Evolutionary conservation across 371 early-diverging fungal species (phyloP).

Genomic region (Lichtheimia ornata): DNA sequence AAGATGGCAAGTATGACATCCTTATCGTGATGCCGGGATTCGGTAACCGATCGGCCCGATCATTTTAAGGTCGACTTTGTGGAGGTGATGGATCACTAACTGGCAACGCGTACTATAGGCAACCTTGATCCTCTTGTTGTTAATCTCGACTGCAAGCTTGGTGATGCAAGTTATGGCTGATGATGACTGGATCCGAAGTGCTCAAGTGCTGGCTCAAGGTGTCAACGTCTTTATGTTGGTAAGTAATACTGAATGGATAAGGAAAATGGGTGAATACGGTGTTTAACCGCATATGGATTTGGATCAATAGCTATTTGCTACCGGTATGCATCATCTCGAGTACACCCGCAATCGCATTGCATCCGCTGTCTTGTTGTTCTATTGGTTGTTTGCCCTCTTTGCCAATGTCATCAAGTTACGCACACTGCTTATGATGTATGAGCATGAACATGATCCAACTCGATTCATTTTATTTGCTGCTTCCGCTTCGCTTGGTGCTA

Average conservation of each 20-base stretch:
- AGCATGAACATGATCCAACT: conserved; percentile 27
- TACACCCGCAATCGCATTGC: conserved; percentile 66
- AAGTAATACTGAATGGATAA: conserved; percentile 2
- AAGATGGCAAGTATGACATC: conserved; percentile 46
- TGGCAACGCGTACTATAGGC: conserved; percentile 17
- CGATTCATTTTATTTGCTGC: conserved; percentile 44
- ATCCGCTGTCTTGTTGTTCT: conserved; percentile 74
- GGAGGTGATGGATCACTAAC: too few relatives aligned
- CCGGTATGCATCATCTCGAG: conserved; percentile 66
- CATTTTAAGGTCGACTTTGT: too few relatives aligned
- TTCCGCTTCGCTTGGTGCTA: conserved; percentile 41
- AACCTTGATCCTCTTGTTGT: conserved; percentile 25
- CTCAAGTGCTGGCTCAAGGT: conserved; percentile 30
- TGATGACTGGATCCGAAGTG: conserved; percentile 41
- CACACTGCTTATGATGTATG: conserved; percentile 49
- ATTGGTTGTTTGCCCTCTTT: conserved; percentile 70
- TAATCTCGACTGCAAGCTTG: conserved; percentile 21
- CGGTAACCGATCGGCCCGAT: too few relatives aligned
- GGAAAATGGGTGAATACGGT: neutral
- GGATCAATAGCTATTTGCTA: conserved; percentile 49
- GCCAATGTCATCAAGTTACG: conserved; percentile 58
- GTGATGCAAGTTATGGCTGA: conserved; percentile 10
- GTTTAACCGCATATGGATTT: conserved; percentile 4
- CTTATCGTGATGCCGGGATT: too few relatives aligned
- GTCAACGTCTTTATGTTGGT: conserved; percentile 39